Base-by-base conservation (phyloP, 1,284 basidiomycete species). In the Calocybe gambosa region DNA sequence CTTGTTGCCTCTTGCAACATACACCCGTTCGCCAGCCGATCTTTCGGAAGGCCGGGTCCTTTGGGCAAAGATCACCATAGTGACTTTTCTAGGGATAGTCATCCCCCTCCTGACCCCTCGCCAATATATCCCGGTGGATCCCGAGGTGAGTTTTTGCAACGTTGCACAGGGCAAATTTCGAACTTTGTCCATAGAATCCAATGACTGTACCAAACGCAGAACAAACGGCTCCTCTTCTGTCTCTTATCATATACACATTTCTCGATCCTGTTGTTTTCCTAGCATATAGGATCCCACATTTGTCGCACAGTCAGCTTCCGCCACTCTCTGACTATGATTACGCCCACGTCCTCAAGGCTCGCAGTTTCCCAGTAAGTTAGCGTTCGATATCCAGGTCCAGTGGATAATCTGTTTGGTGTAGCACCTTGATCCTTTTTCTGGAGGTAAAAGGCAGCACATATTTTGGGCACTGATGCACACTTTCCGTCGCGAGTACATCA, bases 151-250 rank as follows among this genome's bases (percentile, higher is more conserved):
- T 29, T 7, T 40, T 37, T 20, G 5, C 25, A 26, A 40, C 7
- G 19, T 45, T 33, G 13, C 28, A n/a, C n/a, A 45, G 18, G 16
- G 35, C 15, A 38, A 18, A 9, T 38, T 13, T 37, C 45, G 35
- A 47, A 47, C 25, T 15, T 20, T 28, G n/a, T 43, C 23, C 35
- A 25, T 42, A 77, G 74, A 60, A 73, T 39, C 71, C 72, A 2
- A 59, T 63, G 50, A 57, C 65, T 3, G 56, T 65, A 18, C 70
- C 74, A 5, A 82, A 78, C 60, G 78, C 80, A 2, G 83, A 87
- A 55, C 84, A 87, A 58, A 83, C 78, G 0, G 75, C 81, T 0
- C 78, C 82, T 0, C 64, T 77, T 39, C 54, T 82, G 13, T 81
- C 75, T 2, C 65, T 80, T 51, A 37, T 73, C 12, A 68, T 77